A percentile compares a stretch with the other conserved stretches of the same genome.
Evolutionary conservation across 2,329 filamentous ascomycete genomes (phyloP).

Genomic region (Balansia obtecta): DNA sequence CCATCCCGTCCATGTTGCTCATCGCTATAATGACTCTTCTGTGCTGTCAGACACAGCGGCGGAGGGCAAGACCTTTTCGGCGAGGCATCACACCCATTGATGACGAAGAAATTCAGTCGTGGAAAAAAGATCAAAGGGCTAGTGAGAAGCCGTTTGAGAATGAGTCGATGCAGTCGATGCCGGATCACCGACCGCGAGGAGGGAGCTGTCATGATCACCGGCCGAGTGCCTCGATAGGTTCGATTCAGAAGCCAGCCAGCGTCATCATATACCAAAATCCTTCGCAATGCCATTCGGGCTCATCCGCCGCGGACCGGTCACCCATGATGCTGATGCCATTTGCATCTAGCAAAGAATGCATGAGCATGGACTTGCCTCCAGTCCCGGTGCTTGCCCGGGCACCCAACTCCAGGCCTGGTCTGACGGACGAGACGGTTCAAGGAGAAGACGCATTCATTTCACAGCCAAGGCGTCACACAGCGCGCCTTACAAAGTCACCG

Average conservation of each 20-base stretch:
- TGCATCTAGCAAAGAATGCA: constrained; percentile 26
- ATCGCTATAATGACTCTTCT: constrained; percentile 21
- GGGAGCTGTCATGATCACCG: constrained; percentile 13
- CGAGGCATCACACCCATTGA: constrained; percentile 49
- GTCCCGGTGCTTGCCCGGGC: constrained; percentile 44
- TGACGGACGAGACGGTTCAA: constrained; percentile 49
- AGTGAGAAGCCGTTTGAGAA: constrained; percentile 16
- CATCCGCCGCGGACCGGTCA: constrained; percentile 18
- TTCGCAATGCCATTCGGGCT: constrained; percentile 8
- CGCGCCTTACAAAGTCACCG: constrained; percentile 32
- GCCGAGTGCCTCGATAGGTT: constrained; percentile 18
- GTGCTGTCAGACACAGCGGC: constrained; percentile 27
- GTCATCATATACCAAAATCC: constrained; percentile 40
- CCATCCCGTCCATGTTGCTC: constrained; percentile 31
- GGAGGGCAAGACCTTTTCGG: constrained; percentile 31
- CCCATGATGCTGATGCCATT: constrained; percentile 17
- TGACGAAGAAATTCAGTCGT: constrained; percentile 54
- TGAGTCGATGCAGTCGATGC: background rate
- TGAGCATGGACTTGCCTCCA: constrained; percentile 33
- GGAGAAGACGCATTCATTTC: constrained; percentile 48
- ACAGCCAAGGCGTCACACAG: constrained; percentile 37
- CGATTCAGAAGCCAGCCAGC: constrained; percentile 34
- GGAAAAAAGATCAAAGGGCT: constrained; percentile 32
- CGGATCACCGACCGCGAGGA: constrained; percentile 1
- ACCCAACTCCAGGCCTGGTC: constrained; percentile 48